These are phyloP conservation scores for Ophiostoma australiae DNA, from an alignment of 2,329 filamentous ascomycete genomes.

Conservation along the genomic window DNA sequence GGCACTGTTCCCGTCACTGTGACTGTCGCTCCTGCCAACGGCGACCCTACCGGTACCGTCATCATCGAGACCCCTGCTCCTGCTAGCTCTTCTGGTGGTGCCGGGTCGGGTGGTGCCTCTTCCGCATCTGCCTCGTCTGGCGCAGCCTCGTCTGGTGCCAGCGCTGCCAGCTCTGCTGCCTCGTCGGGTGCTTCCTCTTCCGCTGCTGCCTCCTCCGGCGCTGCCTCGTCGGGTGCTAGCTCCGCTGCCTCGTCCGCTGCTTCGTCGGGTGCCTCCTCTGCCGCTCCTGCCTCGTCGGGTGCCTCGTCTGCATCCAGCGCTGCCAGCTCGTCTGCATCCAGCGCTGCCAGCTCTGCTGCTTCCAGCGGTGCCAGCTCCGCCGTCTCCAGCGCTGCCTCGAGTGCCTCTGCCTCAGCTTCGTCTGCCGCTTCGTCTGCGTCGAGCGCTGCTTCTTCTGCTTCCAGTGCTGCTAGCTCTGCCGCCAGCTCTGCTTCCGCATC, in stretches of 20 bases:
- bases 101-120: background rate
- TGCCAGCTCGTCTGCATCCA: too few relatives aligned
- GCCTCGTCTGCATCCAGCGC: background rate
- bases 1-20: conserved; percentile 20
- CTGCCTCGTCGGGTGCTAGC: background rate
- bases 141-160: background rate
- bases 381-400: background rate
- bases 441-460: background rate
- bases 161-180: background rate
- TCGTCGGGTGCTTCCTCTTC: background rate
- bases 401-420: background rate
- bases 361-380: background rate
- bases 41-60: conserved; percentile 23
- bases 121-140: conserved; percentile 3
- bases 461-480: conserved; percentile 12
- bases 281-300: background rate
- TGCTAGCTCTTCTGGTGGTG: background rate
- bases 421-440: background rate
- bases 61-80: conserved; percentile 20
- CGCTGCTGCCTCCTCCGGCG: background rate
- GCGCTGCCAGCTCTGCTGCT: background rate
- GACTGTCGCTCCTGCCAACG: conserved; percentile 22
- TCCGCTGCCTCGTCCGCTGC: conserved; percentile 4
- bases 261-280: background rate
- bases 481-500: background rate